phyloP scores from a whole-genome alignment of 2,329 filamentous ascomycete species.

The Fusarium solani-melongenae region DNA sequence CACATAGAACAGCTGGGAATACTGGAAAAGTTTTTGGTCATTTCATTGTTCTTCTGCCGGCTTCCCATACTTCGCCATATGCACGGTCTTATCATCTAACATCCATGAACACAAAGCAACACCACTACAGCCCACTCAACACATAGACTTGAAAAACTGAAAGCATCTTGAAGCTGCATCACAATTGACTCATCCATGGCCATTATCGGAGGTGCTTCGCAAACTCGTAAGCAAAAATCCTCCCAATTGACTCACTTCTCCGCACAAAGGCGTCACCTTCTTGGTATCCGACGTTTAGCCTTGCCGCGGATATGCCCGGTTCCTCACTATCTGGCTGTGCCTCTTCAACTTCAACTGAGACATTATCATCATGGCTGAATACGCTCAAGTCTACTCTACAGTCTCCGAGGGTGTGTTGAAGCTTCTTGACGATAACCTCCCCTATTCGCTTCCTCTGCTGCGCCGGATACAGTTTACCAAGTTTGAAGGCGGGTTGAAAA shows the following conservation, averaged over 20 bases:
- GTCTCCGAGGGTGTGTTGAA: conserved; percentile 53
- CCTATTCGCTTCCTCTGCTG: conserved; percentile 68
- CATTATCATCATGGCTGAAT: conserved; percentile 23
- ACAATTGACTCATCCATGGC: not conserved
- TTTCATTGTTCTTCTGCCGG: not conserved
- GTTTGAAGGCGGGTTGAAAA: conserved; percentile 54
- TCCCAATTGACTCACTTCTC: conserved; percentile 13
- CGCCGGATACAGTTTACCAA: conserved; percentile 71
- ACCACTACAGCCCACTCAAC: not conserved
- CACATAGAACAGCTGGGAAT: not conserved
- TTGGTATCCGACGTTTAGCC: conserved; percentile 40
- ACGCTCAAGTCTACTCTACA: conserved; percentile 38
- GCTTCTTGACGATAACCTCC: conserved; percentile 63
- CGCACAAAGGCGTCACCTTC: conserved; percentile 5
- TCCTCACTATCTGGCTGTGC: not conserved
- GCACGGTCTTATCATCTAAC: not conserved
- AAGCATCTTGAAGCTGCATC: not conserved
- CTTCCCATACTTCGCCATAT: not conserved
- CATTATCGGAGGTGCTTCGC: not conserved
- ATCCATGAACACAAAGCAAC: not conserved
- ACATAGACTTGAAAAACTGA: not conserved
- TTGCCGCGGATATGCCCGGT: not conserved
- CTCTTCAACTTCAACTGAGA: not conserved
- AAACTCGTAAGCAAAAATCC: not conserved
- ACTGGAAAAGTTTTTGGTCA: not conserved